Evolutionary conservation across 2,329 filamentous ascomycete species (phyloP).

Genomic region (Calonectria pseudoreteaudii): DNA sequence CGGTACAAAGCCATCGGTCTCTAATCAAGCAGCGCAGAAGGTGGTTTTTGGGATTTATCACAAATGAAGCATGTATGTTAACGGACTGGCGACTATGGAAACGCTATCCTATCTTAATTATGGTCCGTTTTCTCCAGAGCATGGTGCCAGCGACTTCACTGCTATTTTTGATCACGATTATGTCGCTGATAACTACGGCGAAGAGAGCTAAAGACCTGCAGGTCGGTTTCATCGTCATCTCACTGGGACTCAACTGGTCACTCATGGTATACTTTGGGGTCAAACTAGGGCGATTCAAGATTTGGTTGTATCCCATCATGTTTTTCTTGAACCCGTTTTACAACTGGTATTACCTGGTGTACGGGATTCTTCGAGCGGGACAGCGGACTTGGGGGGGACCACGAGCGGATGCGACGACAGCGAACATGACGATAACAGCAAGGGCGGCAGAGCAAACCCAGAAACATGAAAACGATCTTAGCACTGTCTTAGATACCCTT

Average conservation of each 20-base stretch:
- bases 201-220: conserved; percentile 84
- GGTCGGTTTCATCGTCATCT: conserved; percentile 93
- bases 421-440: conserved; percentile 80
- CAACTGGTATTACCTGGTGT: conserved; percentile 99
- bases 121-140: conserved; percentile 94
- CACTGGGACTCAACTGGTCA: conserved; percentile 91
- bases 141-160: conserved; percentile 95
- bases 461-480: conserved; percentile 85
- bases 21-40: conserved; percentile 93
- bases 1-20: conserved; percentile 87
- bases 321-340: conserved; percentile 96
- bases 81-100: conserved; percentile 94
- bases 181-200: conserved; percentile 87
- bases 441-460: conserved; percentile 87
- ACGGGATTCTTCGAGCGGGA: conserved; percentile 93
- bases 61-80: conserved; percentile 98
- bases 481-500: conserved; percentile 90
- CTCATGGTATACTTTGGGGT: conserved; percentile 97
- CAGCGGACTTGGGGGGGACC: conserved; percentile 98
- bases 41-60: conserved; percentile 98
- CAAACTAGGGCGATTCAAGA: conserved; percentile 89
- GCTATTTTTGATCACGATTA: conserved; percentile 92
- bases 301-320: conserved; percentile 95
- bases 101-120: conserved; percentile 85
- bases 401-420: conserved; percentile 86